Base-by-base conservation (phyloP, 176 grass and related monocot genomes). In the Oropetium thomaeum region DNA sequence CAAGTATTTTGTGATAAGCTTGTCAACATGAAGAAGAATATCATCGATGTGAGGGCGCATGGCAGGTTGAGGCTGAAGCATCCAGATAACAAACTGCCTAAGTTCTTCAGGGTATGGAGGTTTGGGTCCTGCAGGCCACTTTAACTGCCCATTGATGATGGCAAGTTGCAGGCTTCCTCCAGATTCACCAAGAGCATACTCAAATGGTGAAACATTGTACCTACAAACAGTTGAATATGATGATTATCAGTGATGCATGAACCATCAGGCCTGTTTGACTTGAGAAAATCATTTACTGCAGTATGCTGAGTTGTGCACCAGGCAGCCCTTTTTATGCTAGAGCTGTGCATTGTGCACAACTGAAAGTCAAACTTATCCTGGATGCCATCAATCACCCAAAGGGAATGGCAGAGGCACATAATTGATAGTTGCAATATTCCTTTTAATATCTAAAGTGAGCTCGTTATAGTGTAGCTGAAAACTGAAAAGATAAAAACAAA, bases 121-220 rank as follows among this genome's bases (percentile, higher is more conserved):
- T 23, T 47, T 79, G n/a, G 92, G 89, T 58, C 77, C 80, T 13
- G 62, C 54, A 37, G 96, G 89, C 92, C 92, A 99, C 76, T 99
- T 99, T 82, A 99, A 71, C 41, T 95, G 89, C 2, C 76, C 79
- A n/a, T 99, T 96, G 66, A 92, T 76, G 48, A 96, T 80, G 27
- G 96, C 89, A 78, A 99, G 80, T 47, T 99, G 96, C 79, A 99
- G 79, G 66, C 96, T 99, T 67, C 92, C 96, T 84, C 87, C 89
- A 38, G 89, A 92, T 78, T 99, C 96, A 67, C 85, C 87, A 28
- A 95, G 79, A 35, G 73, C 89, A 37, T 96, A 90, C 66, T 96
- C 89, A 43, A 99, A 99, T 34, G 96, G 96, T 62, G 96, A 99
- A 71, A 86, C 84, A 69, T 87, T 82, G 17, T 96, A 96, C 89